These are phyloP conservation scores for Lodderomyces jiufengensis DNA, from an alignment of 1,139 yeast species.

Conservation along the genomic window DNA sequence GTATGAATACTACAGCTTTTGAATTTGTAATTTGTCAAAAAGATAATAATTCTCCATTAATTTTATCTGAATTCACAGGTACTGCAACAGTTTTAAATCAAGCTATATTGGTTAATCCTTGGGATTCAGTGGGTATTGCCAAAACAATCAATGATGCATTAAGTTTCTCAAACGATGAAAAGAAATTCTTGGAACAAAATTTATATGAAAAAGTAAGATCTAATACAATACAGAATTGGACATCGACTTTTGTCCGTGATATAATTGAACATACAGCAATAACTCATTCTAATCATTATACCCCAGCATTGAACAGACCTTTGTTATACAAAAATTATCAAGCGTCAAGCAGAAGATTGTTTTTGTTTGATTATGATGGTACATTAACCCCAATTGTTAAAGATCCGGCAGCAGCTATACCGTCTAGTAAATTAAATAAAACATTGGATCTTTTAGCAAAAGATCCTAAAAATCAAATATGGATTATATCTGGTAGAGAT, in stretches of 20 bases:
- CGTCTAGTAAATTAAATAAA: constrained; percentile 66
- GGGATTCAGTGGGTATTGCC: constrained; percentile 95
- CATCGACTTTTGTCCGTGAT: constrained; percentile 55
- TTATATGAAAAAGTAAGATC: constrained; percentile 63
- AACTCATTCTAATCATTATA: constrained; percentile 50
- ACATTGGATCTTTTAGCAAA: constrained; percentile 58
- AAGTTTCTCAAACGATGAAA: constrained; percentile 41
- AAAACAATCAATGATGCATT: constrained; percentile 73
- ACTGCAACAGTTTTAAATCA: constrained; percentile 77
- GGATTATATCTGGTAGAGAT: constrained; percentile 97
- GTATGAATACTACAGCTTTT: constrained; percentile 92
- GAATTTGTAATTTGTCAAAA: constrained; percentile 91
- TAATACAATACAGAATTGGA: constrained; percentile 82
- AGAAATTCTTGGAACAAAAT: constrained; percentile 42
- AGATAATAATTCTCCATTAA: constrained; percentile 66
- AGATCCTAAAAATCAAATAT: constrained; percentile 82
- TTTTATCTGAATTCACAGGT: constrained; percentile 91
- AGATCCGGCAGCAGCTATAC: constrained; percentile 98
- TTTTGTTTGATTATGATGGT: constrained; percentile 95
- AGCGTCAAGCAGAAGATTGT: constrained; percentile 63
- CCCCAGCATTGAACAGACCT: constrained; percentile 85
- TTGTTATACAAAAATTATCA: constrained; percentile 57
- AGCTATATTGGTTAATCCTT: constrained; percentile 87
- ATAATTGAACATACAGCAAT: constrained; percentile 49
- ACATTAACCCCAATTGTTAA: constrained; percentile 92